A percentile compares a stretch with the other conserved stretches of the same genome.
These are phyloP conservation scores for Fusarium acutatum DNA, from an alignment of 2,329 filamentous ascomycete genomes.

Conservation along the genomic window DNA sequence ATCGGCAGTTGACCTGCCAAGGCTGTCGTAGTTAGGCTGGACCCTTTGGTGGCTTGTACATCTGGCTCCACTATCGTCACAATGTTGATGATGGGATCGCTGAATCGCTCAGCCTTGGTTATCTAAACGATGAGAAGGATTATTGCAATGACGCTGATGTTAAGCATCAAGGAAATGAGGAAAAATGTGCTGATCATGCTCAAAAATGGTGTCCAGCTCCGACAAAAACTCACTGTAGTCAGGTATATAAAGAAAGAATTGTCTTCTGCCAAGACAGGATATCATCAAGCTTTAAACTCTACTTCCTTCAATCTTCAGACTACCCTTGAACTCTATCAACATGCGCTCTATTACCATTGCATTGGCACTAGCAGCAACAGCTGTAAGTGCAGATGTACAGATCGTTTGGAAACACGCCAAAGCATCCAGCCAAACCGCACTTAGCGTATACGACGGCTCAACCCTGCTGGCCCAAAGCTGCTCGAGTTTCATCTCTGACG, in stretches of 20 bases:
- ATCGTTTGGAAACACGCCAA: background rate
- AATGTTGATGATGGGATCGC: background rate
- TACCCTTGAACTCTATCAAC: background rate
- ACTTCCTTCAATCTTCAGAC: background rate
- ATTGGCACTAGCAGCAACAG: background rate
- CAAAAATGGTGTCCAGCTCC: background rate
- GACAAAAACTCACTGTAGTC: fast-evolving
- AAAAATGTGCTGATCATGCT: background rate
- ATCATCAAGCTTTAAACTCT: background rate
- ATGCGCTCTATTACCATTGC: background rate
- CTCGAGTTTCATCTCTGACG: background rate
- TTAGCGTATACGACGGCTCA: background rate
- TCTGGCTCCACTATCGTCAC: background rate
- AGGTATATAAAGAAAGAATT: background rate
- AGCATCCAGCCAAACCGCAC: background rate
- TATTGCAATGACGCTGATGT: background rate
- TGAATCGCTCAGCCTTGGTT: background rate
- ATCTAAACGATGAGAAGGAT: background rate
- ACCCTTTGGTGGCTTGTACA: background rate
- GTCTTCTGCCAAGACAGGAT: background rate
- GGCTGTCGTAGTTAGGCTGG: background rate
- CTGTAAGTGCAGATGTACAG: background rate
- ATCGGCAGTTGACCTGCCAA: background rate
- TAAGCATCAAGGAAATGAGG: background rate
- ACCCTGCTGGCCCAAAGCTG: background rate